Evolutionary conservation across 805 yeast genomes (phyloP).

Genomic region (Candida montana): DNA sequence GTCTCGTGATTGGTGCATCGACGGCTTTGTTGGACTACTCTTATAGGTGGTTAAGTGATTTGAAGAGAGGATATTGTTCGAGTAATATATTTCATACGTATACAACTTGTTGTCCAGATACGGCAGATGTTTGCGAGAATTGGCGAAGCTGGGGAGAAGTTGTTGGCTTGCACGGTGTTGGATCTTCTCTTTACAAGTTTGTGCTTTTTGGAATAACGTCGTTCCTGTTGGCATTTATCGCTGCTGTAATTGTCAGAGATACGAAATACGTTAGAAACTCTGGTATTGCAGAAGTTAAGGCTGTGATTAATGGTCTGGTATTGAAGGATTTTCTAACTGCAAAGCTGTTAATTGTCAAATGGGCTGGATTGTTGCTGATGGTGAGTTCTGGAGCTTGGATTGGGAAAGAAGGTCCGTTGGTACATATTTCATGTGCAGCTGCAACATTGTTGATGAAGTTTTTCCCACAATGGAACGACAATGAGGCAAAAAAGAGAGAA

Average conservation of each 20-base stretch:
- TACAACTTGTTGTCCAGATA: constrained; percentile 28
- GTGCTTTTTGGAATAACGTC: constrained; percentile 35
- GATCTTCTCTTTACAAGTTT: constrained; percentile 28
- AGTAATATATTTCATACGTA: constrained; percentile 24
- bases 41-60: constrained; percentile 46
- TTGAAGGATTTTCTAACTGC: constrained; percentile 48
- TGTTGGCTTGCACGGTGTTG: constrained; percentile 23
- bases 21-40: constrained; percentile 45
- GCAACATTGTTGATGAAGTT: constrained; percentile 34
- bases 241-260: constrained; percentile 26
- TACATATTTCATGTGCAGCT: constrained; percentile 68
- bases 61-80: constrained; percentile 48
- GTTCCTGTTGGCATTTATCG: constrained; percentile 32
- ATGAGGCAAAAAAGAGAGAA: constrained; percentile 63
- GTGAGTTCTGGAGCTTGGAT: constrained; percentile 77
- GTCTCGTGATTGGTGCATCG: constrained; percentile 42
- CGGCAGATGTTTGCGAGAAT: constrained; percentile 28
- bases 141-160: constrained; percentile 31
- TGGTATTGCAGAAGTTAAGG: constrained; percentile 73
- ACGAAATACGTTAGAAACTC: constrained; percentile 41
- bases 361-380: constrained; percentile 53
- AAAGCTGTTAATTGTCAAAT: constrained; percentile 49
- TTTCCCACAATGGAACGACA: constrained; percentile 28
- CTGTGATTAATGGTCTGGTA: constrained; percentile 61
- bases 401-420: constrained; percentile 85